Evolutionary conservation across 2,329 filamentous ascomycete genomes (phyloP).

Genomic region (Paraphoma chrysanthemicola): DNA sequence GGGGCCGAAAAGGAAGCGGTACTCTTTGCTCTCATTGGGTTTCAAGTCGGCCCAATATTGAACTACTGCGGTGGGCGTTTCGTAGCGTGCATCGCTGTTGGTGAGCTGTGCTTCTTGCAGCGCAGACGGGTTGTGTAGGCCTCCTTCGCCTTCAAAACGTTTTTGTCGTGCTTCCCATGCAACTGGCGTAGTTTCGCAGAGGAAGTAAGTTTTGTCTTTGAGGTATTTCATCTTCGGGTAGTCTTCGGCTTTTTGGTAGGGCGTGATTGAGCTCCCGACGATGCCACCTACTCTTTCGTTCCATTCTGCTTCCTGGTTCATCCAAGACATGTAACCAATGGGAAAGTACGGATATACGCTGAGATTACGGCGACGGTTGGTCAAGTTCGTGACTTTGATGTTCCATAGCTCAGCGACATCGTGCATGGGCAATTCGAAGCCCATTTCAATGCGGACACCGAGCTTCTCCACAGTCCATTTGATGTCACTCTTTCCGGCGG

Average conservation of each 20-base stretch:
- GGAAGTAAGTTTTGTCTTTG: slow-evolving; percentile 65
- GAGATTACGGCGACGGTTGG: slow-evolving; percentile 54
- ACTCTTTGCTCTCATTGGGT: slow-evolving; percentile 52
- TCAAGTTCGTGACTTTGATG: slow-evolving; percentile 60
- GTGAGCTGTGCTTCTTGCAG: slow-evolving; percentile 49
- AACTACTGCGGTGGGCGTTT: slow-evolving; percentile 62
- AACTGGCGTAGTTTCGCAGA: slow-evolving; percentile 60
- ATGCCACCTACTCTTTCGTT: slow-evolving; percentile 57
- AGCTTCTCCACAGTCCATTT: slow-evolving; percentile 61
- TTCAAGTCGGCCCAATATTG: slow-evolving; percentile 58
- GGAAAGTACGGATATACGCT: slow-evolving; percentile 65
- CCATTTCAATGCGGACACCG: slow-evolving; percentile 61
- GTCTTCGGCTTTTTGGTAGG: slow-evolving; percentile 64
- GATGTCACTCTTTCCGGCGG: slow-evolving; percentile 63
- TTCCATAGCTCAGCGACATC: slow-evolving; percentile 65
- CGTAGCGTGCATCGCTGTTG: slow-evolving; percentile 61
- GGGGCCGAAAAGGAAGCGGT: slow-evolving; percentile 64
- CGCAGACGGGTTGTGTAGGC: slow-evolving; percentile 60
- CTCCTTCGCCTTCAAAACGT: slow-evolving; percentile 64
- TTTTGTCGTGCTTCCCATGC: slow-evolving; percentile 62
- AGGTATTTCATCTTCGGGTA: slow-evolving; percentile 65
- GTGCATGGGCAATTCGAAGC: slow-evolving; percentile 58
- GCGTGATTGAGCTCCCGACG: slow-evolving; percentile 61
- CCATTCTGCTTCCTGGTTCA: slow-evolving; percentile 66
- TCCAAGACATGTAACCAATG: slow-evolving; percentile 68